Percentiles rank a stretch among this genome's conserved stretches.
phyloP scores from a whole-genome alignment of 2,329 filamentous ascomycete genomes.

The Colletotrichum musae region DNA sequence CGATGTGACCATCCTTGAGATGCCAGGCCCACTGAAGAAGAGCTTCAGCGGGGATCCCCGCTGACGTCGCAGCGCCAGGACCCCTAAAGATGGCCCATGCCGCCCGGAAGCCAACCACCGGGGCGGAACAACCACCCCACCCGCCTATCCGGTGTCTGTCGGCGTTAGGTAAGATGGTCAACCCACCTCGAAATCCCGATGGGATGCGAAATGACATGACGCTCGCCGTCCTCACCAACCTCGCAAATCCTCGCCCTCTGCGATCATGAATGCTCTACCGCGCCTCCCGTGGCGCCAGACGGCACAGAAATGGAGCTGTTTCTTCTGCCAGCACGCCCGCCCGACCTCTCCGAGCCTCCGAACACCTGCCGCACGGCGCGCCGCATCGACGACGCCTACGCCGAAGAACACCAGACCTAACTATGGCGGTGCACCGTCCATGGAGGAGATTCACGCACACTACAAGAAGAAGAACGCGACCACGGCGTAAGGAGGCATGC shows the following conservation, averaged over 20 bases:
- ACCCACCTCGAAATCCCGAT: slow-evolving; percentile 24
- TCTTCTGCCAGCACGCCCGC: slow-evolving; percentile 54
- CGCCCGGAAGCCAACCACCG: background rate
- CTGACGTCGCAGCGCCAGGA: background rate
- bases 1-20: too few relatives aligned
- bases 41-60: slow-evolving; percentile 14
- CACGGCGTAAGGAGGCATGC: slow-evolving; percentile 54
- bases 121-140: slow-evolving; percentile 37
- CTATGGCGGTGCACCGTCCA: slow-evolving; percentile 52
- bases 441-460: slow-evolving; percentile 75
- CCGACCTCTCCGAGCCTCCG: slow-evolving; percentile 45
- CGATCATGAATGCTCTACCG: slow-evolving; percentile 57
- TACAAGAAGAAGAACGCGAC: slow-evolving; percentile 79
- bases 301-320: slow-evolving; percentile 53
- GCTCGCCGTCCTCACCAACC: slow-evolving; percentile 3
- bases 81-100: slow-evolving; percentile 7
- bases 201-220: slow-evolving; percentile 25
- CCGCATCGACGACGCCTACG: slow-evolving; percentile 48
- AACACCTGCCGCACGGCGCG: slow-evolving; percentile 44
- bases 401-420: slow-evolving; percentile 46
- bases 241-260: slow-evolving; percentile 8
- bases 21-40: background rate
- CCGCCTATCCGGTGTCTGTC: slow-evolving; percentile 16
- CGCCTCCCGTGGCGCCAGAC: slow-evolving; percentile 52
- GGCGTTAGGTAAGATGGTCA: background rate